Evolutionary conservation across 2,329 filamentous ascomycete genomes (phyloP), one percentile per base, ranked within the genome.

Genomic region (Cephalotrichum gorgonifer): DNA sequence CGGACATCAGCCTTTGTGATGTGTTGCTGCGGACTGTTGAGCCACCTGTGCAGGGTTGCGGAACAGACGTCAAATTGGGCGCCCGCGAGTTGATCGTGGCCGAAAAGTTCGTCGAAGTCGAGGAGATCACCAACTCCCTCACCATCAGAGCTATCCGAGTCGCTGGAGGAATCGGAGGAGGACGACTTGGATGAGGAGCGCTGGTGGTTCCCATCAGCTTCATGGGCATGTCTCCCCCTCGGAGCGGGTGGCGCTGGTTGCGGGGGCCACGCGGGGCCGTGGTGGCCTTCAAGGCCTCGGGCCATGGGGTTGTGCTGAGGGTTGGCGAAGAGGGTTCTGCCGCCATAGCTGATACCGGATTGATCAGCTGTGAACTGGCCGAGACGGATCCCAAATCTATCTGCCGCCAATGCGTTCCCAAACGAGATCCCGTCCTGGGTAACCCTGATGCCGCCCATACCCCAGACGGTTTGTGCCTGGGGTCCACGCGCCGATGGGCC

Each of bases 81-180:
- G 47, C 72, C 70, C 12, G 59, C 60, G 2, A 81, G 63, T 39
- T 74, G 68, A 50, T 78, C 72, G 55, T 73, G 73, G 48, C 74
- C 69, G 0, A 76, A 74, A 1, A 81, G 71, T 31, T 71, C 75
- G 35, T 39, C 35, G 17, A 22, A 39, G 17, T 39, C 35, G 11
- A 39, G 35, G 9, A 39, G n/a, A 7, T 39, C 35, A 9, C 22
- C 35, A 48, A 79, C 61, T 2, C 72, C 74, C 1, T 62, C 60
- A 4, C 26, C 26, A 25, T 43, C 35, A 9, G 22, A 25, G 43
- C 33, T 44, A 23, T 12, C 54, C 11, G 64, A 68, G 3, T 54
- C 60, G 1, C 58, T 61, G 7, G 62, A 61, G 1, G 64, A 66
- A 0, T 63, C 64, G 0, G 53, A 54, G 1, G 64, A 68, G 0